Evolutionary conservation across 495 filamentous ascomycete species (phyloP).

Genomic region (Hypoxylon lienhwacheense): DNA sequence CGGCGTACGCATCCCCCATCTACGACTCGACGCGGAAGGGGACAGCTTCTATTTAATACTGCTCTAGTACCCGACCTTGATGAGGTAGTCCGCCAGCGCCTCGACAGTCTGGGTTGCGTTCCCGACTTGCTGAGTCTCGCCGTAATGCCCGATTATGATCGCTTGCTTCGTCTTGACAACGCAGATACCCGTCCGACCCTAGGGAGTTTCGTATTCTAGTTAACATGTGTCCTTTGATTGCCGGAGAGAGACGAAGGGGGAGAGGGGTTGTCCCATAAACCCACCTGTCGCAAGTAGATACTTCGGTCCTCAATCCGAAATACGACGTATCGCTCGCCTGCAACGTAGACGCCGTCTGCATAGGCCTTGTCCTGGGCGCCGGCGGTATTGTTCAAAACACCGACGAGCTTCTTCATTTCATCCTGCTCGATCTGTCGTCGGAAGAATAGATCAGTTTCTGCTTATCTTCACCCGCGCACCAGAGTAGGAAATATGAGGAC

Average conservation of each 20-base stretch:
- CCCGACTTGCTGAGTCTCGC: conserved; percentile 66
- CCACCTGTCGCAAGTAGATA: conserved; percentile 85
- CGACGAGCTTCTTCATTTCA: conserved; percentile 60
- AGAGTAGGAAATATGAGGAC: no score
- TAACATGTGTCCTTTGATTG: neutral
- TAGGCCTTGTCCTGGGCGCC: conserved; percentile 52
- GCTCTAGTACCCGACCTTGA: conserved; percentile 66
- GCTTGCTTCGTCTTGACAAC: conserved; percentile 82
- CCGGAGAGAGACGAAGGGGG: no score
- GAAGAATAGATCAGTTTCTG: conserved; percentile 10
- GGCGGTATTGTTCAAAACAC: conserved; percentile 50
- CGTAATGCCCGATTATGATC: conserved; percentile 84
- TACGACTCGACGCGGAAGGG: neutral
- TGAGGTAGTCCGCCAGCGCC: conserved; percentile 74
- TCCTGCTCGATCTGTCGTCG: conserved; percentile 53
- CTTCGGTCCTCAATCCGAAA: conserved; percentile 73
- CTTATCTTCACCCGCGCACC: no score
- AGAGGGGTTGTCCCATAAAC: conserved; percentile 13
- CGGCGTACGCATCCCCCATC: conserved; percentile 1
- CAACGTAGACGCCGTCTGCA: conserved; percentile 68
- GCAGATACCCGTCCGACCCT: conserved; percentile 82
- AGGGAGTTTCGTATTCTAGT: conserved; percentile 4
- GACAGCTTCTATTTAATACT: neutral
- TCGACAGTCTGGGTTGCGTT: conserved; percentile 66
- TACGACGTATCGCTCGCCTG: conserved; percentile 68